These are phyloP conservation scores for Pezicula radicicola DNA, from an alignment of 2,329 filamentous ascomycete species.

Conservation along the genomic window DNA sequence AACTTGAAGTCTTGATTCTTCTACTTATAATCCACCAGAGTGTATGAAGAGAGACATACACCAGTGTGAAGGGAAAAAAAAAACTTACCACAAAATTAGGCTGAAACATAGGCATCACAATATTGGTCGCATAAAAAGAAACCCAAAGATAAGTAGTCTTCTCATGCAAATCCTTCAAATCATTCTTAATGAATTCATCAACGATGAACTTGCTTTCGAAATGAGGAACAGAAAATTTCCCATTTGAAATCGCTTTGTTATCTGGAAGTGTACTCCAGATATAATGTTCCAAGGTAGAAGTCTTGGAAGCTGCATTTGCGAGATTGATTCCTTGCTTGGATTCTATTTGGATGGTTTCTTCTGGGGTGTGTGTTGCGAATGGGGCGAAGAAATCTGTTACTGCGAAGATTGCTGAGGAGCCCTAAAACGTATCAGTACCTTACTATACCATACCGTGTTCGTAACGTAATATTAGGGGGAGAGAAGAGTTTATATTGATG, in stretches of 20 bases:
- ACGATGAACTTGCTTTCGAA: conserved; percentile 28
- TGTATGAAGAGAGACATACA: background rate
- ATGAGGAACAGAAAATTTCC: conserved; percentile 32
- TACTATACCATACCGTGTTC: background rate
- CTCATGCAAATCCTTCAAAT: conserved; percentile 9
- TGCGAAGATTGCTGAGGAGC: conserved; percentile 48
- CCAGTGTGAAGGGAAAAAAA: background rate
- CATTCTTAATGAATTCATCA: conserved; percentile 28
- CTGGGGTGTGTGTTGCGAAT: conserved; percentile 33
- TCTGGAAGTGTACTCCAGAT: conserved; percentile 40
- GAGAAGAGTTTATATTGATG: too few species aligned
- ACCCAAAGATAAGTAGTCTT: conserved; percentile 9
- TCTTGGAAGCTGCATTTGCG: conserved; percentile 37
- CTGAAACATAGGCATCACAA: conserved; percentile 23
- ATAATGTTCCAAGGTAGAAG: conserved; percentile 36
- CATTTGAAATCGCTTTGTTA: conserved; percentile 30
- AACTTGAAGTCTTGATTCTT: background rate
- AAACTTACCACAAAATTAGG: conserved; percentile 20
- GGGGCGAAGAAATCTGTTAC: conserved; percentile 54
- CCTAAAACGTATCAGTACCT: conserved; percentile 11
- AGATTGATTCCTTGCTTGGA: conserved; percentile 41
- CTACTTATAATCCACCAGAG: background rate
- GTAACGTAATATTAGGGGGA: too few species aligned
- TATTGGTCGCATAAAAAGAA: conserved; percentile 3
- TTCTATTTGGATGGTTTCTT: conserved; percentile 34